These are phyloP conservation scores for Xeromyces bisporus DNA, from an alignment of 495 filamentous ascomycete species.

Conservation along the genomic window DNA sequence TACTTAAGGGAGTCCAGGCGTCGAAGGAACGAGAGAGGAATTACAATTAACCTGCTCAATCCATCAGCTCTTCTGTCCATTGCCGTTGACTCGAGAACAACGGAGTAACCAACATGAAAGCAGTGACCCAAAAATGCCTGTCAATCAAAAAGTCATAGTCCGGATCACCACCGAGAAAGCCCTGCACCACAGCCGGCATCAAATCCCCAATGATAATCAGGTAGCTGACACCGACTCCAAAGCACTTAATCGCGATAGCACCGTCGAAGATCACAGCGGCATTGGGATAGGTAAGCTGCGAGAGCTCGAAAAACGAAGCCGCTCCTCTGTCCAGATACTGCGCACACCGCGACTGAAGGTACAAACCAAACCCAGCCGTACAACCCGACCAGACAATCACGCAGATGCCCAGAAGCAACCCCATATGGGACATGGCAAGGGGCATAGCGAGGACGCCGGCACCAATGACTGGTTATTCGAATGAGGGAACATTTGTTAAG, in stretches of 20 bases:
- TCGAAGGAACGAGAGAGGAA: slow-evolving; percentile 81
- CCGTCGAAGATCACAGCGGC: slow-evolving; percentile 90
- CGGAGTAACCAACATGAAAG: slow-evolving; percentile 53
- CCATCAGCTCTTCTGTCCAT: not conserved
- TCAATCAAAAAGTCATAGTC: slow-evolving; percentile 60
- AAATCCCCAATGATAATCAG: slow-evolving; percentile 96
- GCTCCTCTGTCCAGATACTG: slow-evolving; percentile 76
- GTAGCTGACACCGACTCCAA: slow-evolving; percentile 90
- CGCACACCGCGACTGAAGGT: slow-evolving; percentile 83
- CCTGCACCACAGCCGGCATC: slow-evolving; percentile 85
- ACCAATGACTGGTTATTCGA: slow-evolving; percentile 50
- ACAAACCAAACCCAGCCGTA: slow-evolving; percentile 82
- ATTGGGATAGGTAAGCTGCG: slow-evolving; percentile 91
- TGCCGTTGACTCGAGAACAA: not conserved
- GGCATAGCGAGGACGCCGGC: slow-evolving; percentile 94
- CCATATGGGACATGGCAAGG: slow-evolving; percentile 80
- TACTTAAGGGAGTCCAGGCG: slow-evolving; percentile 92
- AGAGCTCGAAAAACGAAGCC: slow-evolving; percentile 78
- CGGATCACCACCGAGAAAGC: slow-evolving; percentile 45
- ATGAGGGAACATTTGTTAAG: not conserved
- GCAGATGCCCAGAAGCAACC: slow-evolving; percentile 60
- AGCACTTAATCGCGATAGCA: slow-evolving; percentile 95
- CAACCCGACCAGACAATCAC: slow-evolving; percentile 83
- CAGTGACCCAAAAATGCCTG: slow-evolving; percentile 95
- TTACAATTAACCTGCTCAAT: slow-evolving; percentile 60